Evolutionary conservation across 306 rosid genomes (phyloP).

Genomic region (Myrica gale): DNA sequence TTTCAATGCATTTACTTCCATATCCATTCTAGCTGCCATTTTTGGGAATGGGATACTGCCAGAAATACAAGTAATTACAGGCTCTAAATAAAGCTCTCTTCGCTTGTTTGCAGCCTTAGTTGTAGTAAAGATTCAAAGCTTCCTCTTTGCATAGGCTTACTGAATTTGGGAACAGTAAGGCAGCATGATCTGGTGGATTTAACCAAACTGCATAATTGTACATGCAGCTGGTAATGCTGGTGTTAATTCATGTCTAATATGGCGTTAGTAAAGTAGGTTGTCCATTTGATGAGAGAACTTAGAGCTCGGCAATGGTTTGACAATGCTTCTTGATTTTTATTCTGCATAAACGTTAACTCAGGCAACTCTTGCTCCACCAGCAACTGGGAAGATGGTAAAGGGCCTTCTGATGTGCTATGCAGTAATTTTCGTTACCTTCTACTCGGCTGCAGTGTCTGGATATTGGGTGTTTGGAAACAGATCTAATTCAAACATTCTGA

Average conservation of each 20-base stretch:
- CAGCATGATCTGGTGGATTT: conserved; percentile 12
- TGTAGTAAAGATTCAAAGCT: conserved; percentile 11
- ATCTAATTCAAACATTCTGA: conserved; percentile 66
- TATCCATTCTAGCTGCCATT: conserved; percentile 85
- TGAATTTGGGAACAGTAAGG: background rate
- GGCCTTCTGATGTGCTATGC: conserved; percentile 84
- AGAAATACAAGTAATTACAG: conserved; percentile 72
- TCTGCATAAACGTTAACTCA: conserved; percentile 32
- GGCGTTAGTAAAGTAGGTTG: background rate
- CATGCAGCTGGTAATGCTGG: conserved; percentile 4
- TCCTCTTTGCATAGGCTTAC: background rate
- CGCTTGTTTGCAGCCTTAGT: background rate
- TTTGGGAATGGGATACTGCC: conserved; percentile 95
- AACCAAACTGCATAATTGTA: conserved; percentile 3
- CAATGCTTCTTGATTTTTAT: background rate
- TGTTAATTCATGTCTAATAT: background rate
- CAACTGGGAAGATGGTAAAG: conserved; percentile 91
- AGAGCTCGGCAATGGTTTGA: background rate
- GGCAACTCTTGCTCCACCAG: conserved; percentile 99
- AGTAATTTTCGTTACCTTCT: conserved; percentile 71
- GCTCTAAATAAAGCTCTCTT: background rate
- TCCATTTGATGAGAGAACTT: background rate
- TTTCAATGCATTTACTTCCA: conserved; percentile 82
- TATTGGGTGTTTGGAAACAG: conserved; percentile 86
- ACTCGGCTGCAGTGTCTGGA: conserved; percentile 76